A percentile compares a stretch with the other conserved stretches of the same genome.
Evolutionary conservation across 805 yeast genomes (phyloP).

Genomic region (Metschnikowia baotianmanensis): DNA sequence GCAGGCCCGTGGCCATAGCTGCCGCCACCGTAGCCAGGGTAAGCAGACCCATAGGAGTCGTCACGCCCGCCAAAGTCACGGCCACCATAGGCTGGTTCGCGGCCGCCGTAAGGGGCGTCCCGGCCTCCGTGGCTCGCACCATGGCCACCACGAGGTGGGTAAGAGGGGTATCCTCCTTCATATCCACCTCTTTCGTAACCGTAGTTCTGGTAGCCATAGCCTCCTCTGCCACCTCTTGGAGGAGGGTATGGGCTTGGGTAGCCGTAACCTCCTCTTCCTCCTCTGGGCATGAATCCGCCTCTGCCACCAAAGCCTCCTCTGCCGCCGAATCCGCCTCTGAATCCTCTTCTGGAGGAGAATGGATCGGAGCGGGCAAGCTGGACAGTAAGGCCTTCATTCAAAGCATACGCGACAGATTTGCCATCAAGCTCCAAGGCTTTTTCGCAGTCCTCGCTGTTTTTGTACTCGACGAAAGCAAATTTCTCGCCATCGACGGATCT

Average conservation of each 20-base stretch:
- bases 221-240: conserved; percentile 21
- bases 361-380: conserved; percentile 60
- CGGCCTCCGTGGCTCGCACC: conserved; percentile 19
- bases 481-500: conserved; percentile 57
- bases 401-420: conserved; percentile 43
- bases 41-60: conserved; percentile 10
- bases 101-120: conserved; percentile 18
- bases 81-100: conserved; percentile 15
- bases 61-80: conserved; percentile 21
- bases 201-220: conserved; percentile 21
- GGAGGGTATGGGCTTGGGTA: conserved; percentile 19
- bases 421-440: conserved; percentile 49
- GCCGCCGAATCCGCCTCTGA: conserved; percentile 21
- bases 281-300: conserved; percentile 14
- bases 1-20: conserved; percentile 18
- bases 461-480: conserved; percentile 63
- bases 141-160: conserved; percentile 12
- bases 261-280: conserved; percentile 28
- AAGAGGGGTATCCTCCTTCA: conserved; percentile 20
- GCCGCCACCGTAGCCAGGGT: conserved; percentile 7
- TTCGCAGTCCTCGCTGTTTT: conserved; percentile 51
- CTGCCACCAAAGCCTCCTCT: conserved; percentile 21
- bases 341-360: conserved; percentile 36
- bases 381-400: conserved; percentile 44
- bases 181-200: conserved; percentile 24